Conservation (phyloP, 2,329 filamentous ascomycete species). For the Akanthomyces lecanii region DNA sequence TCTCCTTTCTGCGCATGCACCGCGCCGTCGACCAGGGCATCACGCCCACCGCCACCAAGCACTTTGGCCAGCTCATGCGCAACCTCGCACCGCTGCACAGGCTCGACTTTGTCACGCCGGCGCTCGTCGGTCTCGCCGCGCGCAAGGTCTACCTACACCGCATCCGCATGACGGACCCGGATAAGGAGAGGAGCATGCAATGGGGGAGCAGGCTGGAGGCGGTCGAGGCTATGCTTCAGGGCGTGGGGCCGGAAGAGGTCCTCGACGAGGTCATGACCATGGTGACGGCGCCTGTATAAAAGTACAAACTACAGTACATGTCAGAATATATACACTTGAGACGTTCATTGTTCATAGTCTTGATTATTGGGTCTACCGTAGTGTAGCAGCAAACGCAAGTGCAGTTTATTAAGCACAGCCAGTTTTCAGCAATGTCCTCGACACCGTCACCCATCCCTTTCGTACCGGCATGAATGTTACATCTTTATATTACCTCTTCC, state of each 20-base stretch:
- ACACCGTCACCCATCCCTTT: not conserved
- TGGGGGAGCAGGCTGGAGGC: constrained; percentile 80
- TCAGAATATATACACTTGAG: not conserved
- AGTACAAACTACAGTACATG: not conserved
- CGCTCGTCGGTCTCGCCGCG: constrained; percentile 75
- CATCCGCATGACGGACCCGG: constrained; percentile 63
- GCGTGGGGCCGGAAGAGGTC: constrained; percentile 56
- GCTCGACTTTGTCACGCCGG: constrained; percentile 76
- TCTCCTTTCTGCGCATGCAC: constrained; percentile 82
- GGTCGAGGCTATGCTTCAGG: constrained; percentile 62
- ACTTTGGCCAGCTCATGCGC: constrained; percentile 66
- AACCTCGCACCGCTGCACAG: constrained; percentile 78
- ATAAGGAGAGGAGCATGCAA: constrained; percentile 80
- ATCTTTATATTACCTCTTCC: not conserved
- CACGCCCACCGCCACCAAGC: constrained; percentile 71
- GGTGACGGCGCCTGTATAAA: constrained; percentile 48
- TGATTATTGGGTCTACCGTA: constrained; percentile 11
- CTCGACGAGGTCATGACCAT: constrained; percentile 59
- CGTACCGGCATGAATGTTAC: constrained; percentile 1
- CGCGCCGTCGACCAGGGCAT: constrained; percentile 77
- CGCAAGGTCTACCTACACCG: constrained; percentile 87
- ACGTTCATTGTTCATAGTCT: not conserved
- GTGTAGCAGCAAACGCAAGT: not conserved
- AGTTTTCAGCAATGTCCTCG: not conserved
- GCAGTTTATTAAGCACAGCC: not conserved